These are phyloP conservation scores for Colletotrichum caudatum DNA, from an alignment of 2,329 filamentous ascomycete genomes.

Conservation along the genomic window DNA sequence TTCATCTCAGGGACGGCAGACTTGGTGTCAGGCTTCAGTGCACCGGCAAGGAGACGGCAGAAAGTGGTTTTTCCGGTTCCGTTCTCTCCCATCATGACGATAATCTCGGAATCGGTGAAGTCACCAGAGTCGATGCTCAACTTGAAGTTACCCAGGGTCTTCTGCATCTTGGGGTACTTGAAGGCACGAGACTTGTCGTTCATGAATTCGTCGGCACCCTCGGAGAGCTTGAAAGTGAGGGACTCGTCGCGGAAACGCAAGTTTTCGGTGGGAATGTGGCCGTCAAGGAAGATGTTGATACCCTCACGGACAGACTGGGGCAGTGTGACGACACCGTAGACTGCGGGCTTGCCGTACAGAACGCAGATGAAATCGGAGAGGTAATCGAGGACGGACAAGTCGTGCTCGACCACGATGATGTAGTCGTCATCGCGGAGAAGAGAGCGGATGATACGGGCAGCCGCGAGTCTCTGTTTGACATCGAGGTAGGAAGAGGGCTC, in stretches of 20 bases:
- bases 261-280: constrained; percentile 98
- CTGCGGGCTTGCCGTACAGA: constrained; percentile 92
- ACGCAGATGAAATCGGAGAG: constrained; percentile 99
- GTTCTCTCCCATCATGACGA: constrained; percentile 99
- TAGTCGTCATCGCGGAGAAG: constrained; percentile 91
- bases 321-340: constrained; percentile 97
- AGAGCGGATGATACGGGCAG: constrained; percentile 91
- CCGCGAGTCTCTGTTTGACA: constrained; percentile 97
- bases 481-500: constrained; percentile 99
- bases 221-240: constrained; percentile 92
- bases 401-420: constrained; percentile 99
- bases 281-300: constrained; percentile 99
- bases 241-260: constrained; percentile 98
- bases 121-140: constrained; percentile 83
- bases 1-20: constrained; percentile 89
- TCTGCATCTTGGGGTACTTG: constrained; percentile 89
- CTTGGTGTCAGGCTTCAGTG: constrained; percentile 87
- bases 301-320: constrained; percentile 97
- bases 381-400: constrained; percentile 97
- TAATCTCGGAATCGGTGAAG: constrained; percentile 98
- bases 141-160: constrained; percentile 90
- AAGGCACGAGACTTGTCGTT: constrained; percentile 88
- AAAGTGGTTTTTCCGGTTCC: constrained; percentile 99
- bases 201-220: constrained; percentile 89
- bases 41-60: constrained; percentile 94